Evolutionary conservation across 306 rosid species (phyloP), one percentile per base, ranked within the genome.

Genomic region (Gleditsia sinensis): DNA sequence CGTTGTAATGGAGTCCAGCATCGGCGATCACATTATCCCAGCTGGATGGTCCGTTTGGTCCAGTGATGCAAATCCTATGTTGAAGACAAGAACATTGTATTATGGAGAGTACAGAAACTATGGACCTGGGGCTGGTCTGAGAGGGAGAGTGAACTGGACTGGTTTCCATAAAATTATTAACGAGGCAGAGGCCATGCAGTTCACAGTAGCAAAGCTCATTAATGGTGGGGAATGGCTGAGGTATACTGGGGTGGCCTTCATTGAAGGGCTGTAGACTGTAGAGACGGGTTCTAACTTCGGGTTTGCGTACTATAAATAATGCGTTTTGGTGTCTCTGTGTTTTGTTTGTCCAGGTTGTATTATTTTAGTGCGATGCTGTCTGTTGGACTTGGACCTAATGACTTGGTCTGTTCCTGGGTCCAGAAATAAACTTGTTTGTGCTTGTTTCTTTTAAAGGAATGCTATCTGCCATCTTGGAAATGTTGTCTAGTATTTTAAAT

Each of bases 41-140:
- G 14, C 82, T 0, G 91, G 88, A 9, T 84, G 91, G 91, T 80
- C 87, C 2, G 28, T 27, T 28, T 84, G 91, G 91, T 20, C 5
- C 10, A 27, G 59, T 53, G 34, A 13, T n/a, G 75, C 68, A 3
- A 80, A 78, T 27, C 85, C 72, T 70, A 81, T 88, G 1, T 42
- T 85, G 55, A 87, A 82, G 16, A 27, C 16, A 23, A 53, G 14
- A 6, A 80, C 87, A 2, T 46, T 84, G 45, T 82, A 80, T 12
- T 87, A 84, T 3, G 85, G 87, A 0, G 91, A 84, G 46, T 82
- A 87, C 66, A 69, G n/a, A 2, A 87, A 84, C 25, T 49, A 3
- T 3, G 92, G 88, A 20, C 72, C 85, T 14, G 78, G 89, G 13
- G 83, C 87, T 17, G 83, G 82, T 7, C 71, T 78, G 1, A 77